Percentiles rank a stretch among this genome's conserved stretches.
phyloP scores from a whole-genome alignment of 176 grass and related monocot species.

The Metroxylon sagu region DNA sequence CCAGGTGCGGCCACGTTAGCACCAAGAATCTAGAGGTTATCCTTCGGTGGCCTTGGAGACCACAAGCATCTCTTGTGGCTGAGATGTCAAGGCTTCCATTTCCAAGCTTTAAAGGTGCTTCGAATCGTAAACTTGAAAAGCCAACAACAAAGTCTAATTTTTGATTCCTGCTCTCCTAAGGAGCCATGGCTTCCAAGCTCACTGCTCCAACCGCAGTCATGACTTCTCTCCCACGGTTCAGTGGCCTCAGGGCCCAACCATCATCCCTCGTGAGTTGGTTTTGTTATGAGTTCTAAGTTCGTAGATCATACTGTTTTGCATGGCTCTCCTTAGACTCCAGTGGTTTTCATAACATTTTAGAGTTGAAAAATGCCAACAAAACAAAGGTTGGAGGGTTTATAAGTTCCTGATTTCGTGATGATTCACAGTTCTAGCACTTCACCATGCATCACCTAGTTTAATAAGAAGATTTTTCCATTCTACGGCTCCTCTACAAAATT shows the following conservation, averaged over 20 bases:
- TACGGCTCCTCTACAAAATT: too few species aligned
- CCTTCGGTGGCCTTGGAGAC: conserved; percentile 29
- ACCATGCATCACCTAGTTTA: too few species aligned
- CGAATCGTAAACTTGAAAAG: background rate
- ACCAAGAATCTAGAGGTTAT: conserved; percentile 53
- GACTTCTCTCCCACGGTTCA: conserved; percentile 49
- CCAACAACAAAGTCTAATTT: background rate
- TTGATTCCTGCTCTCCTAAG: background rate
- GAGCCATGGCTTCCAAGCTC: conserved; percentile 67
- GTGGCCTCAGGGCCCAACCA: conserved; percentile 40
- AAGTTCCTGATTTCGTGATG: too few species aligned
- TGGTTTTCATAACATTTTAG: too few species aligned
- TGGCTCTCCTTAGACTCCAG: too few species aligned
- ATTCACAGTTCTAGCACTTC: too few species aligned
- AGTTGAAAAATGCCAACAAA: too few species aligned
- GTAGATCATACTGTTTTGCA: background rate
- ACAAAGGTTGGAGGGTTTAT: too few species aligned
- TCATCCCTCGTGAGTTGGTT: conserved; percentile 32
- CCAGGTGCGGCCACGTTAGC: conserved; percentile 52
- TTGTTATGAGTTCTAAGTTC: background rate
- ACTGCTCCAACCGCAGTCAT: conserved; percentile 39
- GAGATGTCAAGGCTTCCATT: background rate
- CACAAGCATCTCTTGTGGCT: conserved; percentile 58
- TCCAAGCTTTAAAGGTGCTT: conserved; percentile 36
- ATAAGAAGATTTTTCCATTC: too few species aligned